Evolutionary conservation across 2,329 filamentous ascomycete species (phyloP), one percentile per base, ranked within the genome.

Genomic region (Sporothrix protearum): DNA sequence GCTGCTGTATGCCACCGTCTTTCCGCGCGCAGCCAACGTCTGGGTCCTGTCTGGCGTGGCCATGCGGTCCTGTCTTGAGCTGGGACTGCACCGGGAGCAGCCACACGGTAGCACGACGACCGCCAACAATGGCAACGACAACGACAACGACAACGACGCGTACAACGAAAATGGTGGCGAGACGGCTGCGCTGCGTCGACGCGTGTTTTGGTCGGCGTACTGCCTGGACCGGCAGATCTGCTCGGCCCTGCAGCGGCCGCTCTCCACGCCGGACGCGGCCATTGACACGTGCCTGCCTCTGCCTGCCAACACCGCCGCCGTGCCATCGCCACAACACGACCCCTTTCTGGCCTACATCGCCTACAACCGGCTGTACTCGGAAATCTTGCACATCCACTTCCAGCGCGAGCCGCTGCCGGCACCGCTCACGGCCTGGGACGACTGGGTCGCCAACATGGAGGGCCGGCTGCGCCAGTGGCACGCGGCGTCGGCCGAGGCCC

Each of bases 1-100:
- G 12, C 70, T 75, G 10, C 68, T 74, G 1, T 75, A 75, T 33
- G 74, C 74, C 1, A 75, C 74, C 4, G 73, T 75, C 12, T 69
- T 71, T 14, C 74, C 74, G 3, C 71, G 74, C 2, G 70, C 74
- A 2, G 74, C 73, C 55, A 75, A 75, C 22, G 74, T 75, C 14
- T 75, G 74, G 74, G 71, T 75, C 0, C 74, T 75, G 5, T 75
- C 74, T 16, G 74, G 74, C 12, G 74, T 71, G 1, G 73, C 73
- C 49, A 73, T 75, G 71, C 69, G 74, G 3, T 73, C 74, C 3
- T 75, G 74, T 49, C 71, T 75, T 12, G 74, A 75, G 59, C 47
- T 75, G 22, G 73, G 73, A 0, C 70, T 74, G 22, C 73, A 74
- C 51, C 49, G 73, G 7, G 68, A 70, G 8, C n/a, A n/a, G n/a